Evolutionary conservation across 805 yeast genomes (phyloP).

Genomic region (Schizosaccharomyces lindneri): DNA sequence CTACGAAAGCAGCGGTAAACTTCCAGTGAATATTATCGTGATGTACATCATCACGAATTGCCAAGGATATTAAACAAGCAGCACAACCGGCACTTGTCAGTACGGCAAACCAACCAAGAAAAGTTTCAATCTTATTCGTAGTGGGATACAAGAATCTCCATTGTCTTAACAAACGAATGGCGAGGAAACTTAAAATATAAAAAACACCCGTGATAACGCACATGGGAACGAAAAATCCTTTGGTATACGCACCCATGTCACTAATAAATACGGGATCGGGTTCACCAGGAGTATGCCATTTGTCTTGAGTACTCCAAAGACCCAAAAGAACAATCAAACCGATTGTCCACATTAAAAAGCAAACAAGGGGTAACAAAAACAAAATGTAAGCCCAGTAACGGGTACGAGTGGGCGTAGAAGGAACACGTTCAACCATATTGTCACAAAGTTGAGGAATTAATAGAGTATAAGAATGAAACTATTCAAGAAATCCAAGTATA

Average conservation of each 20-base stretch:
- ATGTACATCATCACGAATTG: background rate
- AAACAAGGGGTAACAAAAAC: background rate
- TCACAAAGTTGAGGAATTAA: too few species aligned
- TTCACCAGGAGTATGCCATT: background rate
- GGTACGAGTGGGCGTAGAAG: background rate
- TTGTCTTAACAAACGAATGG: background rate
- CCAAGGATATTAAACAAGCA: background rate
- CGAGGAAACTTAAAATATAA: background rate
- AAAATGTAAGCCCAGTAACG: background rate
- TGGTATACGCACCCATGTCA: slow-evolving; percentile 1
- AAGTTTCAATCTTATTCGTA: background rate
- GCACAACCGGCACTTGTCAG: background rate
- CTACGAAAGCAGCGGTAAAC: background rate
- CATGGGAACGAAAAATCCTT: background rate
- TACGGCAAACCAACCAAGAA: background rate
- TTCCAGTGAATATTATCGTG: background rate
- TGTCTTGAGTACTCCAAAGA: background rate
- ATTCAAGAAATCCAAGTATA: too few species aligned
- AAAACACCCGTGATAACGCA: background rate
- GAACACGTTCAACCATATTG: too few species aligned
- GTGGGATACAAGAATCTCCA: background rate
- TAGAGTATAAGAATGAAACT: too few species aligned
- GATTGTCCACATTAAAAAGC: background rate
- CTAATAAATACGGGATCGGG: background rate
- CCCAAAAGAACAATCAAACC: background rate